Percentiles rank a stretch among this genome's conserved stretches.
Evolutionary conservation across 345 rosid species (phyloP).

Genomic region (Camelina neglecta): DNA sequence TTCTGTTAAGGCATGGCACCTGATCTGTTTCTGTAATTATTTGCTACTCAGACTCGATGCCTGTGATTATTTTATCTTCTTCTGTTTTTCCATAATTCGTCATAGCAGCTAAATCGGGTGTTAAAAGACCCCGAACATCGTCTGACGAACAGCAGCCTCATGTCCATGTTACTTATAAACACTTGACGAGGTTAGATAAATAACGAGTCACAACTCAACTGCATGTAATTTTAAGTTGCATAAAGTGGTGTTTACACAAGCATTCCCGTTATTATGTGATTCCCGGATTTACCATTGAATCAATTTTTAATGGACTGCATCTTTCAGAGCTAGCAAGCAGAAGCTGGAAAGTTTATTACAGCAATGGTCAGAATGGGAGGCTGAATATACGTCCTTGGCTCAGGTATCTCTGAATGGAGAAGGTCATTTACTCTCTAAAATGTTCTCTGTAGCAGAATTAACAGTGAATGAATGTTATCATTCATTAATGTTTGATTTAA

Average conservation of each 20-base stretch:
- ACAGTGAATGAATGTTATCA: background rate
- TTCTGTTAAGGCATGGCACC: background rate
- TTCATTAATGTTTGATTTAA: background rate
- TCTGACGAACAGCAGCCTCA: slow-evolving; percentile 67
- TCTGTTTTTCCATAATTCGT: slow-evolving; percentile 57
- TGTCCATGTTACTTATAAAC: slow-evolving; percentile 68
- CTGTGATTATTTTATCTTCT: slow-evolving; percentile 24
- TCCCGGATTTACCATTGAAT: slow-evolving; percentile 7
- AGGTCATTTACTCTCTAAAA: slow-evolving; percentile 20
- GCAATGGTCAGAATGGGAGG: slow-evolving; percentile 98
- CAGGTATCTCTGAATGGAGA: slow-evolving; percentile 51
- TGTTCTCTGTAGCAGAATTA: background rate
- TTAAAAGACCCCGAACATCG: slow-evolving; percentile 63
- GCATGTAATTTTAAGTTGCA: slow-evolving; percentile 14
- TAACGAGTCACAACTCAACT: slow-evolving; percentile 1
- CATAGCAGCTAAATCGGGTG: slow-evolving; percentile 61
- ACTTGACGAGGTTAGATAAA: slow-evolving; percentile 69
- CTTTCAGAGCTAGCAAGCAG: slow-evolving; percentile 81
- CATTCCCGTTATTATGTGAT: slow-evolving; percentile 7
- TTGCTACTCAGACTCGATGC: slow-evolving; percentile 8
- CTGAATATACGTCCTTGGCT: slow-evolving; percentile 53
- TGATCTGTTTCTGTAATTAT: slow-evolving; percentile 17
- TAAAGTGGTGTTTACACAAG: slow-evolving; percentile 4
- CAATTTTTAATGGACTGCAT: slow-evolving; percentile 15
- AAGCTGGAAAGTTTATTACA: slow-evolving; percentile 81